Base-by-base conservation (phyloP, 305 asterid species). In the Fraxinus sp. region DNA sequence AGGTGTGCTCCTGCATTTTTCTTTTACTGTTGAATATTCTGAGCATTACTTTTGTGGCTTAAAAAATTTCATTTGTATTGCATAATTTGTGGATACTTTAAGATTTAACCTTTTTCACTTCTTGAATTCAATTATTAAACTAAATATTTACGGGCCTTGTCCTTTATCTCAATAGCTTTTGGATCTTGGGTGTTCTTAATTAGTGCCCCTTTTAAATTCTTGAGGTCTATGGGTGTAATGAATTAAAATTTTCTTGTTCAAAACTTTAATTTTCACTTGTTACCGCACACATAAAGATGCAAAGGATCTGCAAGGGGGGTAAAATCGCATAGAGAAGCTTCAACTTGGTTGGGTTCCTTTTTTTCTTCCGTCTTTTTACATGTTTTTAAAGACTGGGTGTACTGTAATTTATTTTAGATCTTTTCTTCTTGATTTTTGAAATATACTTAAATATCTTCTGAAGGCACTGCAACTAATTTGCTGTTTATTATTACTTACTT, bases 1-100 rank as follows among this genome's bases (percentile, higher is more conserved):
- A 92, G 98, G 99, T 97, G 81, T 78, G 86, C 78, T 41, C 86
- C 76, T 46, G 76, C 70, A 68, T 78, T 75, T 75, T 37, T 30
- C 76, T 82, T 81, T 62, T 46, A 32, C 52, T 81, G 80, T 74
- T 78, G 77, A 26, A 80, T 78, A 64, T 41, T 70, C 22, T 32
- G 41, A 77, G 49, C 70, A 79, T 36, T 46, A 9, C 36, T 81
- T 33, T 78, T 74, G 36, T 78, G 74, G 80, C 80, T 81, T 81
- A 28, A 52, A 79, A 68, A 68, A 24, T 4, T 28, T 68, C 74
- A 26, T 3, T 24, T 28, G 37, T 68, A 26, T 24, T 68, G 74
- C 74, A 68, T 68, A 13, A 28, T 68, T 68, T 68, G 35, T 68
- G 20, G 20, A 68, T 68, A 68, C 74, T 26, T 66, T 66, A 3